phyloP scores from a whole-genome alignment of 2,329 filamentous ascomycete species.

The Helminthosporium solani region DNA sequence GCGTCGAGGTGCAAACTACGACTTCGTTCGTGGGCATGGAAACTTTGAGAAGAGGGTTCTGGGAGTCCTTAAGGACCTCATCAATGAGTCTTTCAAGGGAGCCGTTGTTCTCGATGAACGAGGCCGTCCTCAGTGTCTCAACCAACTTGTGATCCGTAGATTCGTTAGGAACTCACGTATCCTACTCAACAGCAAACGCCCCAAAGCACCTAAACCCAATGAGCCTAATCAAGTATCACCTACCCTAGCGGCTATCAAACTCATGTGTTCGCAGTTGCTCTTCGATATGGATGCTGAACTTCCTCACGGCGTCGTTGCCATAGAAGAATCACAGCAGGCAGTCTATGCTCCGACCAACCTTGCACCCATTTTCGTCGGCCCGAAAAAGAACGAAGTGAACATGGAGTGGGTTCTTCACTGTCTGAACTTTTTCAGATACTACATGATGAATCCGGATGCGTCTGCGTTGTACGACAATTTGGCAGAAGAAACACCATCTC shows the following conservation, averaged over 20 bases:
- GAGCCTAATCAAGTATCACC: slow-evolving; percentile 10
- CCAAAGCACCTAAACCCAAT: slow-evolving; percentile 9
- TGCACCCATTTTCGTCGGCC: slow-evolving; percentile 46
- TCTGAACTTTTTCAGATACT: slow-evolving; percentile 56
- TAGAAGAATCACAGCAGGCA: slow-evolving; percentile 48
- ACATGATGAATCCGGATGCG: slow-evolving; percentile 46
- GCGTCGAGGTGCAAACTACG: slow-evolving; percentile 14
- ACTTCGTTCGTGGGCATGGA: slow-evolving; percentile 22
- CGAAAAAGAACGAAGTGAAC: slow-evolving; percentile 43
- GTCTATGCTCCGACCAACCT: slow-evolving; percentile 43
- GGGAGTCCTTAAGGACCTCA: slow-evolving; percentile 44
- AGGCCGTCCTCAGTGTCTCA: slow-evolving; percentile 32
- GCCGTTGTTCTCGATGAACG: slow-evolving; percentile 13
- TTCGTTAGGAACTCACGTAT: slow-evolving; percentile 35
- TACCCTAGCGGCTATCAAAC: slow-evolving; percentile 29
- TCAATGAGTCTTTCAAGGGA: slow-evolving; percentile 24
- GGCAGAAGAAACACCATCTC: slow-evolving; percentile 25
- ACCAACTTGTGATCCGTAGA: slow-evolving; percentile 31
- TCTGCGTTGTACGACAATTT: slow-evolving; percentile 42
- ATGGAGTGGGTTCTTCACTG: slow-evolving; percentile 50
- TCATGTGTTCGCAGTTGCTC: slow-evolving; percentile 37
- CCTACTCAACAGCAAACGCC: slow-evolving; percentile 26
- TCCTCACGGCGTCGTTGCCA: slow-evolving; percentile 33
- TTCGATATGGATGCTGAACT: slow-evolving; percentile 18
- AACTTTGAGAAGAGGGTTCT: slow-evolving; percentile 38